Conservation (phyloP, 352 stramenopile species). For the Aphanomyces stellatus region DNA sequence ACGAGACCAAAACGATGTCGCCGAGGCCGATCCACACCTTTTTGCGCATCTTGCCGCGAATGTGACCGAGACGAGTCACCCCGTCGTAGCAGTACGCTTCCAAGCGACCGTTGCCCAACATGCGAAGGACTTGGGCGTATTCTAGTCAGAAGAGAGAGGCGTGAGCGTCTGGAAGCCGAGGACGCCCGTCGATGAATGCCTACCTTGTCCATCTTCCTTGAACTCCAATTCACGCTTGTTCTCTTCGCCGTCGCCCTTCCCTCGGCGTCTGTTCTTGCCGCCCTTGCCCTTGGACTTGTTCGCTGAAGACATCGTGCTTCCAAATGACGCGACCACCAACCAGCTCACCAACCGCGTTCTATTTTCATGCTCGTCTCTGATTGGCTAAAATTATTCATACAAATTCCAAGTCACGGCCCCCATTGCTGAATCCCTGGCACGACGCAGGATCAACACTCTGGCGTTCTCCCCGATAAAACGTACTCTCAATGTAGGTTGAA, state of each 20-base stretch:
- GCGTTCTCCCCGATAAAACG: too few relatives aligned
- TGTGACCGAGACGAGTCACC: slow-evolving; percentile 96
- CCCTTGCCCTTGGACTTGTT: slow-evolving; percentile 93
- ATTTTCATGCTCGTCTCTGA: background rate
- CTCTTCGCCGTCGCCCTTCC: slow-evolving; percentile 98
- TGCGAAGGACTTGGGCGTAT: slow-evolving; percentile 97
- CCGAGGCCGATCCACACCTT: slow-evolving; percentile 98
- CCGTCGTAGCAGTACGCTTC: slow-evolving; percentile 99
- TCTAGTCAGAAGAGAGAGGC: too few relatives aligned
- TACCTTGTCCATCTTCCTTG: slow-evolving; percentile 98
- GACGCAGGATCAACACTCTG: too few relatives aligned
- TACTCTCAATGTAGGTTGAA: too few relatives aligned
- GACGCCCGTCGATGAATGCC: slow-evolving; percentile 19
- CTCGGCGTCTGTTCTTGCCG: slow-evolving; percentile 96
- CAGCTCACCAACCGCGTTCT: background rate
- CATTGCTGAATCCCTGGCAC: too few relatives aligned
- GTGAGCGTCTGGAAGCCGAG: background rate
- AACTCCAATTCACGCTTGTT: slow-evolving; percentile 99
- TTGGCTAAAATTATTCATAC: background rate
- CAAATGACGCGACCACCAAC: background rate
- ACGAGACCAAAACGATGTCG: slow-evolving; percentile 98
- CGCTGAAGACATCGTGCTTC: slow-evolving; percentile 15
- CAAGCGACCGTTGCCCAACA: slow-evolving; percentile 97
- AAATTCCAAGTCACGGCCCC: slow-evolving; percentile 4
- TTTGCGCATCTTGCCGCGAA: slow-evolving; percentile 99